phyloP scores from a whole-genome alignment of 2,329 filamentous ascomycete species.

The Sarocladiaceae sp. region DNA sequence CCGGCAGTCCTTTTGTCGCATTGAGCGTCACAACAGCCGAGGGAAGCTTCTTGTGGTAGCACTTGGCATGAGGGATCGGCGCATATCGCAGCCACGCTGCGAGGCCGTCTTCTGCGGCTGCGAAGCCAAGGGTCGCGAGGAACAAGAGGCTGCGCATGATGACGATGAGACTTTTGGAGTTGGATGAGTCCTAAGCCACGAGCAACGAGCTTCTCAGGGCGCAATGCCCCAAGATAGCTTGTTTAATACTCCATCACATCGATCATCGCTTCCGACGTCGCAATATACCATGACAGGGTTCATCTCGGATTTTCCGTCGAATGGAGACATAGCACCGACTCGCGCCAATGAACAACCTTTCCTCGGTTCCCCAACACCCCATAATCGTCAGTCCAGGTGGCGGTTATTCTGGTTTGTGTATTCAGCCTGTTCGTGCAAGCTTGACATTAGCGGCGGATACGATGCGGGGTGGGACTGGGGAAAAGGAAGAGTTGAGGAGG shows the following conservation, averaged over 20 bases:
- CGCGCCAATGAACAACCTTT: background rate
- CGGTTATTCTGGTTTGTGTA: background rate
- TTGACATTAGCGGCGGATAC: background rate
- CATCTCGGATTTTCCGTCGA: conserved; percentile 1
- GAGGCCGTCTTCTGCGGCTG: conserved; percentile 54
- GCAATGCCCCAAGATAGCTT: background rate
- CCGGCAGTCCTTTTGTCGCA: conserved; percentile 46
- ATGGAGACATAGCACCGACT: background rate
- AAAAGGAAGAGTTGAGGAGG: background rate
- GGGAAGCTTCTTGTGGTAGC: conserved; percentile 37
- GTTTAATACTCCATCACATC: background rate
- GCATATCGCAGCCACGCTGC: conserved; percentile 64
- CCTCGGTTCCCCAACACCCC: background rate
- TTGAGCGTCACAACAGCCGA: conserved; percentile 50
- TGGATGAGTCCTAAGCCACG: background rate
- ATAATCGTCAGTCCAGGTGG: too few species aligned
- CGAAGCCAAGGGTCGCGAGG: conserved; percentile 27
- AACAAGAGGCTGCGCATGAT: conserved; percentile 10
- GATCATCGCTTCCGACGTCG: background rate
- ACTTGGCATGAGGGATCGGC: conserved; percentile 30
- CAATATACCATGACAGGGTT: background rate
- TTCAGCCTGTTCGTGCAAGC: background rate
- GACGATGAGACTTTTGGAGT: background rate
- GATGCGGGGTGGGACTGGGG: background rate
- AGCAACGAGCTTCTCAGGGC: too few species aligned